Evolutionary conservation across 116 monocot species (phyloP).

Genomic region (Trichopus zeylanicus): DNA sequence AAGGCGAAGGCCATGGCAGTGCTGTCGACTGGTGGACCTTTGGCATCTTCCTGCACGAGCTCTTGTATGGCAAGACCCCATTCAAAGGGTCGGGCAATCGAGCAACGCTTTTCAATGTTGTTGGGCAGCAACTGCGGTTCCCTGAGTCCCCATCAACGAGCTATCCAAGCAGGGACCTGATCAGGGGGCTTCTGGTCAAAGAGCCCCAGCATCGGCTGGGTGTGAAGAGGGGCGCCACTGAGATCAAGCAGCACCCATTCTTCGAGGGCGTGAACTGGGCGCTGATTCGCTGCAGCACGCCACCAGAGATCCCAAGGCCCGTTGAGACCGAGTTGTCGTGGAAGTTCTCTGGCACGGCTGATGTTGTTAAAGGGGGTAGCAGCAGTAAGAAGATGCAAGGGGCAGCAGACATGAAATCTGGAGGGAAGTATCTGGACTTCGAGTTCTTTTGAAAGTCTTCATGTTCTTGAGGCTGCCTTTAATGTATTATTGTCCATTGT

Average conservation of each 20-base stretch:
- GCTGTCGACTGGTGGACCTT: constrained; percentile 36
- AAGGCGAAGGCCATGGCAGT: constrained; percentile 28
- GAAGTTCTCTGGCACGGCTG: constrained; percentile 15
- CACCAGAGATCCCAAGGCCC: constrained; percentile 22
- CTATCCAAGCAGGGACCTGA: constrained; percentile 20
- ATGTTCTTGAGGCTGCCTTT: neutral
- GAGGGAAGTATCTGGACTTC: constrained; percentile 54
- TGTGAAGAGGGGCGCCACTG: constrained; percentile 25
- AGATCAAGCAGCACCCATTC: constrained; percentile 32
- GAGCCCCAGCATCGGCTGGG: constrained; percentile 28
- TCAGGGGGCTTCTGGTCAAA: constrained; percentile 23
- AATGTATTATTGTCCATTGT: neutral
- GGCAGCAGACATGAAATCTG: constrained; percentile 29
- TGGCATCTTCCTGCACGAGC: constrained; percentile 31
- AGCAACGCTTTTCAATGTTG: constrained; percentile 24
- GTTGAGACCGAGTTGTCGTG: constrained; percentile 25
- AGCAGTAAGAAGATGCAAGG: constrained; percentile 30
- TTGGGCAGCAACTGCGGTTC: constrained; percentile 25
- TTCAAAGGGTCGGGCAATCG: constrained; percentile 30
- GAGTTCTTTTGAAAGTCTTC: constrained; percentile 45
- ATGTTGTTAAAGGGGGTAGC: constrained; percentile 8
- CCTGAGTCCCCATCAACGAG: constrained; percentile 21
- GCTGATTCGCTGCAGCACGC: constrained; percentile 26
- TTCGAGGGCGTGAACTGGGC: constrained; percentile 34
- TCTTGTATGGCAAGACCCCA: constrained; percentile 26